Evolutionary conservation across 2,329 filamentous ascomycete species (phyloP).

Genomic region (Apiospora aurea): DNA sequence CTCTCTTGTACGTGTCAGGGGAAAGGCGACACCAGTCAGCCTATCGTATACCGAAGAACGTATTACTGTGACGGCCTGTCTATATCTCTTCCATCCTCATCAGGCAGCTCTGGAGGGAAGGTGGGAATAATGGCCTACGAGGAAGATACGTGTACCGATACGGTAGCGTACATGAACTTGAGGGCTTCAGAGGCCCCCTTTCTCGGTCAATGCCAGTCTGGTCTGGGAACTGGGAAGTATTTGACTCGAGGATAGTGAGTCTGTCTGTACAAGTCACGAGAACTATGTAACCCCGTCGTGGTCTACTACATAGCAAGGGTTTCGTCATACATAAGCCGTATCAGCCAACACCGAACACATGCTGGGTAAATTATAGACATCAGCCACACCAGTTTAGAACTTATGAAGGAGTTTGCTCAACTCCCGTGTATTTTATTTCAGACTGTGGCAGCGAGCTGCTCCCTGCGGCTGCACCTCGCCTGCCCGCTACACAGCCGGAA

Average conservation of each 20-base stretch:
- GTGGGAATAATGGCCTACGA: too few species aligned
- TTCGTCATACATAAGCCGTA: too few species aligned
- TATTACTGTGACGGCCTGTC: too few species aligned
- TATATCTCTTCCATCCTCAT: too few species aligned
- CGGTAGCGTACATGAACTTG: too few species aligned
- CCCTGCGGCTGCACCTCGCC: constrained; percentile 28
- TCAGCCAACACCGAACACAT: not conserved
- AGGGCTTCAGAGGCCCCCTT: too few species aligned
- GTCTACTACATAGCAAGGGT: too few species aligned
- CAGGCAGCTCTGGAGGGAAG: too few species aligned
- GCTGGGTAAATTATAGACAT: not conserved
- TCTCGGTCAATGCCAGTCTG: not conserved
- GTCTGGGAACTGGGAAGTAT: not conserved
- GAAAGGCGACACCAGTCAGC: too few species aligned
- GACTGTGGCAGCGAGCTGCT: constrained; percentile 34
- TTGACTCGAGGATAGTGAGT: not conserved
- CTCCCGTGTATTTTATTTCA: constrained; percentile 30
- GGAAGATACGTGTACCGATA: too few species aligned
- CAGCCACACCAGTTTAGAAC: not conserved
- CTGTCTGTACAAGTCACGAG: not conserved
- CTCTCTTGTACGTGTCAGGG: too few species aligned
- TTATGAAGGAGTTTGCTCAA: not conserved
- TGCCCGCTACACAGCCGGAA: constrained; percentile 24
- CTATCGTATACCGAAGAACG: too few species aligned
- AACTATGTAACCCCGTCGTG: not conserved